Percentiles rank a stretch among this genome's conserved stretches.
These are phyloP conservation scores for Populus deltoides DNA, from an alignment of 345 rosid species.

Conservation along the genomic window DNA sequence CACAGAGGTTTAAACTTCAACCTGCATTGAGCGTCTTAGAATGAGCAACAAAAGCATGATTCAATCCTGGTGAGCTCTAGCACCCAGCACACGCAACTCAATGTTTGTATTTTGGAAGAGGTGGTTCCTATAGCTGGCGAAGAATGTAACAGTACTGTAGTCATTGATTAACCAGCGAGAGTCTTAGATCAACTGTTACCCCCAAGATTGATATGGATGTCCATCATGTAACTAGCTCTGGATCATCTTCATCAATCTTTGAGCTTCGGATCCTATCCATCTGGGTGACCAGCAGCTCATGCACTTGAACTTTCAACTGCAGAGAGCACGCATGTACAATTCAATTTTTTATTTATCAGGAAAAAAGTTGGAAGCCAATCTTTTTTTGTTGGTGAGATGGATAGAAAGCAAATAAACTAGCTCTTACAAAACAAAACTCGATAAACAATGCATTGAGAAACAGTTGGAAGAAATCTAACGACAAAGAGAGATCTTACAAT, in stretches of 20 bases:
- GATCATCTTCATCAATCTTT: constrained; percentile 7
- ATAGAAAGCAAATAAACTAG: background rate
- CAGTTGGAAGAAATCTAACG: too few species aligned
- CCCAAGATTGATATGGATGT: background rate
- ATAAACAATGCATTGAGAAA: too few species aligned
- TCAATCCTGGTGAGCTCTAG: background rate
- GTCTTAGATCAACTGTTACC: background rate
- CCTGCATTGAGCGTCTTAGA: too few species aligned
- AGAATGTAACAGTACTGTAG: background rate
- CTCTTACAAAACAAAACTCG: too few species aligned
- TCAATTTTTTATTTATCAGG: background rate
- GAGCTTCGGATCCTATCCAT: constrained; percentile 50
- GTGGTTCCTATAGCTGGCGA: background rate
- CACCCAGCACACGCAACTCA: background rate
- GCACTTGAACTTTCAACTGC: constrained; percentile 65
- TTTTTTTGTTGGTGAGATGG: too few species aligned
- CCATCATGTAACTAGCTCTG: constrained; percentile 4
- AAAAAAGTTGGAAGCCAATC: too few species aligned
- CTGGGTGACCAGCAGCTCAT: constrained; percentile 47
- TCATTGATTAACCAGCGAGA: background rate
- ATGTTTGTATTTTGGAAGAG: background rate
- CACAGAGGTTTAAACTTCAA: background rate
- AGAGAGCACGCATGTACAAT: background rate
- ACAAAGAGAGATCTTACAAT: too few species aligned
- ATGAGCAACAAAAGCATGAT: background rate